Evolutionary conservation across 176 grass and related monocot genomes (phyloP).

Genomic region (Rhynchospora tenuis): DNA sequence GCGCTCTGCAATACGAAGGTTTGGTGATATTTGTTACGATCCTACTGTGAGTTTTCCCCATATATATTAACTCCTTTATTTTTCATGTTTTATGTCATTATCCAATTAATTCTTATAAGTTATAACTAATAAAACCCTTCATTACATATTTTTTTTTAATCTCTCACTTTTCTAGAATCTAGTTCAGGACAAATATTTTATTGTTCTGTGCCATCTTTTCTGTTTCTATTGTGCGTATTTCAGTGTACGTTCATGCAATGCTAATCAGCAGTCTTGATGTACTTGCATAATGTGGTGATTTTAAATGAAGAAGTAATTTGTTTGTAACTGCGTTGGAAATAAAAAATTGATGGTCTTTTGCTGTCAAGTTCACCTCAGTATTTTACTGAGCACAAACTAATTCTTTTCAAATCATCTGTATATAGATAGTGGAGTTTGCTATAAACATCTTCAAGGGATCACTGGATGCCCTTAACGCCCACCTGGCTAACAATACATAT

Average conservation of each 20-base stretch:
- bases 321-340: too few species aligned
- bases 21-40: conserved; percentile 10
- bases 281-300: background rate
- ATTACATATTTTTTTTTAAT: background rate
- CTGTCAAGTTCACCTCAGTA: background rate
- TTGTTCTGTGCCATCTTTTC: background rate
- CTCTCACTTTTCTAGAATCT: background rate
- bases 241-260: background rate
- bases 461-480: conserved; percentile 50
- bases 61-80: background rate
- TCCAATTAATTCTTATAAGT: background rate
- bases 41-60: conserved; percentile 30
- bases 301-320: background rate
- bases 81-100: background rate
- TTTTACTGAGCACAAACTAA: background rate
- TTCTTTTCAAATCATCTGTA: background rate
- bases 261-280: background rate
- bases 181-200: background rate
- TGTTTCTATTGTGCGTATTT: background rate
- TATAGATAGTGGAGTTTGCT: conserved; percentile 43
- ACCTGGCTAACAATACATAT: conserved; percentile 65
- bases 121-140: background rate
- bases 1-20: conserved; percentile 44
- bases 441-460: conserved; percentile 58
- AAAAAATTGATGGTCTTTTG: background rate